Base-by-base conservation (phyloP, 805 yeast species). In the Candida koratica region DNA sequence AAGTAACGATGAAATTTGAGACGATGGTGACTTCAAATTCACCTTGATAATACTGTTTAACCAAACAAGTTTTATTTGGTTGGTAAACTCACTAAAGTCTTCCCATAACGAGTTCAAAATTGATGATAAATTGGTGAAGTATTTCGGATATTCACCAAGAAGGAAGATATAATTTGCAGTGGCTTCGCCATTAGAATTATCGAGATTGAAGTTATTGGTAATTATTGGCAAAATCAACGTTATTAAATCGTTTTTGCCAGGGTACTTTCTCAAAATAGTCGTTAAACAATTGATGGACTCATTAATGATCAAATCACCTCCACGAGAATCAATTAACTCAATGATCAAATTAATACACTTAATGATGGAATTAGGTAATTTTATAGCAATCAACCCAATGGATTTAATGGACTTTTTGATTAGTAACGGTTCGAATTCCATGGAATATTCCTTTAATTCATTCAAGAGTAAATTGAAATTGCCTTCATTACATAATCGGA, bases 401-500 rank as follows among this genome's bases (percentile, higher is more conserved):
- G 84, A 84, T 39, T 68, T 68, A 24, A 84, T 74, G 2, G 90
- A 71, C 42, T 79, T 72, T 28, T 71, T 55, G 11, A 83, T 94
- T 45, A 88, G 77, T 32, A 84, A 81, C 3, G 81, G 77, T 51
- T 90, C 97, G 48, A 87, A 78, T 52, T 85, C 95, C 81, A 80
- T 78, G 4, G 90, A 77, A 52, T 84, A 84, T 56, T 84, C 94
- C 52, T 81, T 79, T 42, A 84, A 61, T 56, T 84, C 94, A 14
- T 81, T 75, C 44, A 84, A 60, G 28, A 84, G 57, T 42, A 81
- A 55, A 15, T 75, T 56, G 29, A 79, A 70, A 50, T 81, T 84
- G 36, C 61, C 59, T 20, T 75, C 81, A 41, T 74, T 74, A 4
- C 84, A 80, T 37, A 84, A 64, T 52, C 90, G 72, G 1, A 82